Percentiles rank a stretch among this genome's conserved stretches.
phyloP scores from a whole-genome alignment of 1,139 yeast genomes.

The Hyphopichia buzzinii region DNA sequence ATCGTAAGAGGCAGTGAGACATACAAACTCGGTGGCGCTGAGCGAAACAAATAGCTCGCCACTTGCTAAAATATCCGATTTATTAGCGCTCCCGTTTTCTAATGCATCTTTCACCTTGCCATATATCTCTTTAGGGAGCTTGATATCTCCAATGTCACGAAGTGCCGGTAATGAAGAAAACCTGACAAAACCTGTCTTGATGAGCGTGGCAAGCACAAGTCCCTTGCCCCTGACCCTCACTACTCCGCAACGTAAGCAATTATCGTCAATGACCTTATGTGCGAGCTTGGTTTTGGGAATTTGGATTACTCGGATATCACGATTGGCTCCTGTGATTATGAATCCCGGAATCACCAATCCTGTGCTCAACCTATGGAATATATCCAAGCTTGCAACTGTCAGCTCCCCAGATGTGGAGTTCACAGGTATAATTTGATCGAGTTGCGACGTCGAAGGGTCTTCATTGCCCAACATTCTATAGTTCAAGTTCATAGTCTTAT shows the following conservation, averaged over 20 bases:
- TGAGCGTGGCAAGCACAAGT: slow-evolving; percentile 34
- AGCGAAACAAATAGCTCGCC: slow-evolving; percentile 74
- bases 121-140: slow-evolving; percentile 33
- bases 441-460: slow-evolving; percentile 47
- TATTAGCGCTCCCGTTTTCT: slow-evolving; percentile 20
- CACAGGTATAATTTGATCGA: slow-evolving; percentile 58
- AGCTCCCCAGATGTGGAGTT: slow-evolving; percentile 58
- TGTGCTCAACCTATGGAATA: slow-evolving; percentile 58
- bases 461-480: slow-evolving; percentile 27
- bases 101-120: slow-evolving; percentile 22
- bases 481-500: slow-evolving; percentile 42
- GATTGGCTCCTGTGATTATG: slow-evolving; percentile 53
- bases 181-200: slow-evolving; percentile 39
- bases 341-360: slow-evolving; percentile 67
- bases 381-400: slow-evolving; percentile 60
- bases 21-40: slow-evolving; percentile 52
- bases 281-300: slow-evolving; percentile 61
- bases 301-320: slow-evolving; percentile 64
- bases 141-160: slow-evolving; percentile 36
- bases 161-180: slow-evolving; percentile 40
- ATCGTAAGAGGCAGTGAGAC: slow-evolving; percentile 35
- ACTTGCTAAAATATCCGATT: slow-evolving; percentile 49
- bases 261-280: slow-evolving; percentile 64
- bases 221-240: slow-evolving; percentile 31
- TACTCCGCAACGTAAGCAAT: slow-evolving; percentile 49